A percentile compares a stretch with the other conserved stretches of the same genome.
Evolutionary conservation across 2,329 filamentous ascomycete species (phyloP).

Genomic region (Alternaria conjuncta): DNA sequence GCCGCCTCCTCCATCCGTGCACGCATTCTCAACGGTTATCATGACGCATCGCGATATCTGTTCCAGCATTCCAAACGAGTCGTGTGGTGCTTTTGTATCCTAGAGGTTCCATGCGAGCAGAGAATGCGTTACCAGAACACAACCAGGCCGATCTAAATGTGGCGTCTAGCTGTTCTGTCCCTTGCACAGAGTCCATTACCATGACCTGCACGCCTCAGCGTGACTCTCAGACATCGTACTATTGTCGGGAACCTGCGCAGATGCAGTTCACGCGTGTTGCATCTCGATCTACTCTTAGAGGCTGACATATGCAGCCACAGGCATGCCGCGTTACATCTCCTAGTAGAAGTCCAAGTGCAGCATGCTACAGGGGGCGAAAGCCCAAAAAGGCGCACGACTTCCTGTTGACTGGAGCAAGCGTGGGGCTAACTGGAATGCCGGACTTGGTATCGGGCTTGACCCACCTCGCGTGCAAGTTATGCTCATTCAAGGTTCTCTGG

Average conservation of each 20-base stretch:
- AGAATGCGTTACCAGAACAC: neutral
- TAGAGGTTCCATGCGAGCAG: neutral
- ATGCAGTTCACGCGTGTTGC: constrained; percentile 7
- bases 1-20: neutral
- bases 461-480: neutral
- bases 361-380: constrained; percentile 14
- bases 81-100: neutral
- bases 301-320: constrained; percentile 15
- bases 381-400: constrained; percentile 13
- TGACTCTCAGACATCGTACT: constrained; percentile 15
- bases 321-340: constrained; percentile 3
- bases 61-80: neutral
- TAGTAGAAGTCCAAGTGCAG: constrained; percentile 6
- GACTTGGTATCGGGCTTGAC: neutral
- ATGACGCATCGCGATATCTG: neutral
- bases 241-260: constrained; percentile 11
- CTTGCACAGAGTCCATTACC: neutral
- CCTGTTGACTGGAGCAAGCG: constrained; percentile 23
- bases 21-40: constrained; percentile 13
- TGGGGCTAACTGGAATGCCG: neutral
- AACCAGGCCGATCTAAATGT: neutral
- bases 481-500: neutral
- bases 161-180: neutral
- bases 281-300: neutral
- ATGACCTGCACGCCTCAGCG: constrained; percentile 18